phyloP scores from a whole-genome alignment of 139 green algal species.

The Axilococcus clingmanii region DNA sequence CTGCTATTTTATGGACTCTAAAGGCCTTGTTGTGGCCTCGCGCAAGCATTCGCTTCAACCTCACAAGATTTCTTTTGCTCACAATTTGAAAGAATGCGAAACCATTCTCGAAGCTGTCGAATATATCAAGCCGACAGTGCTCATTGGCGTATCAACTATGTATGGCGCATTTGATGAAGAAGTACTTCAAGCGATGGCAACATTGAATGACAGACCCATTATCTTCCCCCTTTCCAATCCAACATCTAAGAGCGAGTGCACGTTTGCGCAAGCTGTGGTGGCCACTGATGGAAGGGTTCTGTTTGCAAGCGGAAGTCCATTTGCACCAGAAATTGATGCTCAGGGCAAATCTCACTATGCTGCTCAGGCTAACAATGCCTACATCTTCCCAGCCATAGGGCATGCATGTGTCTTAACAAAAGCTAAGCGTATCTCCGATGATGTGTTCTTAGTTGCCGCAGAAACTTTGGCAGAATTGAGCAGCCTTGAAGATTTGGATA shows the following conservation, averaged over 20 bases:
- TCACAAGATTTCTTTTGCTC: slow-evolving; percentile 80
- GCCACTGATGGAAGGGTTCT: slow-evolving; percentile 51
- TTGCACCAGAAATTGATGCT: slow-evolving; percentile 33
- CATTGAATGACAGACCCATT: slow-evolving; percentile 57
- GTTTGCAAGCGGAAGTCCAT: slow-evolving; percentile 80
- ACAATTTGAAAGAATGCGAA: slow-evolving; percentile 38
- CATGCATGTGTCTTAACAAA: slow-evolving; percentile 49
- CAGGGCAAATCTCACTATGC: slow-evolving; percentile 17
- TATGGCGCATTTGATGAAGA: slow-evolving; percentile 46
- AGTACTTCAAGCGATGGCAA: slow-evolving; percentile 45
- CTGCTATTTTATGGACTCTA: slow-evolving; percentile 69
- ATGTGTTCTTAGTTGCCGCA: slow-evolving; percentile 64
- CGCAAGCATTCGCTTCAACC: slow-evolving; percentile 42
- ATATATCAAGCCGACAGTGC: slow-evolving; percentile 31
- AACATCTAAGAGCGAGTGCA: slow-evolving; percentile 81
- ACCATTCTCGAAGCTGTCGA: slow-evolving; percentile 37
- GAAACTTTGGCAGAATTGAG: slow-evolving; percentile 47
- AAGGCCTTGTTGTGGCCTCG: slow-evolving; percentile 55
- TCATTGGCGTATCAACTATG: slow-evolving; percentile 52
- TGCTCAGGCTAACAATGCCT: slow-evolving; percentile 75
- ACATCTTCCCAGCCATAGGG: slow-evolving; percentile 65
- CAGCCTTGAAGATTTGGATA: slow-evolving; percentile 16
- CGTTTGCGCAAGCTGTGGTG: slow-evolving; percentile 51
- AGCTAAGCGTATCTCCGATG: slow-evolving; percentile 47
- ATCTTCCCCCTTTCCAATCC: slow-evolving; percentile 92